Evolutionary conservation across 1,284 basidiomycete species (phyloP).

Genomic region (Schizophyllum commune): DNA sequence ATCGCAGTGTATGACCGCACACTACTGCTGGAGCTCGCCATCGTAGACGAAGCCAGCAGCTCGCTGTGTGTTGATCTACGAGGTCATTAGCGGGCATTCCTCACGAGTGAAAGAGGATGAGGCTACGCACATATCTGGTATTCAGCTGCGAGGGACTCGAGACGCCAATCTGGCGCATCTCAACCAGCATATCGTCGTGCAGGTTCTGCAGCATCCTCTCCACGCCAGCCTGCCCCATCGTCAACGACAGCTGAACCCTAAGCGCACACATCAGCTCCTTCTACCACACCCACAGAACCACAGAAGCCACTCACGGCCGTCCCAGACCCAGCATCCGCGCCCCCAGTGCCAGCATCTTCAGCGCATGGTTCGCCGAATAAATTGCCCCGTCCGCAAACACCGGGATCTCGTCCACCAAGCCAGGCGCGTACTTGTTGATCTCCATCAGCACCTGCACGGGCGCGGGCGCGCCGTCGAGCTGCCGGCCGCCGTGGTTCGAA

Average conservation of each 20-base stretch:
- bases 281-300: no score
- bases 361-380: conserved; percentile 18
- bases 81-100: not conserved
- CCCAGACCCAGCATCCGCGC: conserved; percentile 21
- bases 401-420: conserved; percentile 21
- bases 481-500: conserved; percentile 29
- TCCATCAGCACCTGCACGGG: conserved; percentile 25
- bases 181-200: conserved; percentile 12
- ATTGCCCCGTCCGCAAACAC: conserved; percentile 24
- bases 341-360: conserved; percentile 20
- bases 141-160: conserved; percentile 14
- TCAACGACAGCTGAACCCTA: conserved; percentile 21
- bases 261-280: not conserved
- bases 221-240: conserved; percentile 22
- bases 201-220: conserved; percentile 16
- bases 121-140: conserved; percentile 14
- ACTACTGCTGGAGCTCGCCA: not conserved
- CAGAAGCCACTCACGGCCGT: conserved; percentile 9
- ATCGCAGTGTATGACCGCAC: no score
- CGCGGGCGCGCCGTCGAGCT: conserved; percentile 26
- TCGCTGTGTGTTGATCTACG: conserved; percentile 9
- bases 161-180: conserved; percentile 20
- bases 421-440: conserved; percentile 20
- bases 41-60: not conserved
- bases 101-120: not conserved